Conservation (phyloP, 805 yeast genomes). For the Myxozyma kluyveri region DNA sequence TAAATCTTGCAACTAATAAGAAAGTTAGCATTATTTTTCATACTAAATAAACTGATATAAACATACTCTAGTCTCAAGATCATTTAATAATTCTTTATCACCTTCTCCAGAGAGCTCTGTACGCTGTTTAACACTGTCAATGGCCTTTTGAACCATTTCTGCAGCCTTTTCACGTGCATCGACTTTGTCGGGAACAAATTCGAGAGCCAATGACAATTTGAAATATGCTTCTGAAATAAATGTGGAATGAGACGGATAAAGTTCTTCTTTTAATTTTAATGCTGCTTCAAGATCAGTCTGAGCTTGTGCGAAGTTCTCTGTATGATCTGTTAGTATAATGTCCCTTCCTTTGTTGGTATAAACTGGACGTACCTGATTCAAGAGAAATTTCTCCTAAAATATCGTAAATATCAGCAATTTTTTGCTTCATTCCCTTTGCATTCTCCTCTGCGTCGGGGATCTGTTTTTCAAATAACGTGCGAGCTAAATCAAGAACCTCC, state of each 20-base stretch:
- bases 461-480: slow-evolving; percentile 58
- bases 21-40: background rate
- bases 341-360: background rate
- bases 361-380: slow-evolving; percentile 50
- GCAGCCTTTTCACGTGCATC: slow-evolving; percentile 49
- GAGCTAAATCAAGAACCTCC: slow-evolving; percentile 74
- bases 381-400: slow-evolving; percentile 84
- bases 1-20: slow-evolving; percentile 12
- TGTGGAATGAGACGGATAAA: slow-evolving; percentile 48
- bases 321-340: background rate
- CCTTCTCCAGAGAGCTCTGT: slow-evolving; percentile 42
- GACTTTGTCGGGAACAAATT: slow-evolving; percentile 56
- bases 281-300: slow-evolving; percentile 62
- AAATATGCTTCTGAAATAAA: slow-evolving; percentile 75
- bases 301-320: slow-evolving; percentile 78
- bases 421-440: slow-evolving; percentile 44
- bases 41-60: slow-evolving; percentile 32
- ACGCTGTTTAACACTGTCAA: slow-evolving; percentile 47
- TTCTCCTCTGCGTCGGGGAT: slow-evolving; percentile 32
- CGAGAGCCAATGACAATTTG: slow-evolving; percentile 75
- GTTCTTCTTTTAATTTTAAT: slow-evolving; percentile 51
- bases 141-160: slow-evolving; percentile 54
- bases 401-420: slow-evolving; percentile 71
- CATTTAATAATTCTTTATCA: slow-evolving; percentile 37
- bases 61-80: slow-evolving; percentile 37